A percentile compares a stretch with the other conserved stretches of the same genome.
Conservation (phyloP, 2,329 filamentous ascomycete species). For the Trichoderma koningiopsis region DNA sequence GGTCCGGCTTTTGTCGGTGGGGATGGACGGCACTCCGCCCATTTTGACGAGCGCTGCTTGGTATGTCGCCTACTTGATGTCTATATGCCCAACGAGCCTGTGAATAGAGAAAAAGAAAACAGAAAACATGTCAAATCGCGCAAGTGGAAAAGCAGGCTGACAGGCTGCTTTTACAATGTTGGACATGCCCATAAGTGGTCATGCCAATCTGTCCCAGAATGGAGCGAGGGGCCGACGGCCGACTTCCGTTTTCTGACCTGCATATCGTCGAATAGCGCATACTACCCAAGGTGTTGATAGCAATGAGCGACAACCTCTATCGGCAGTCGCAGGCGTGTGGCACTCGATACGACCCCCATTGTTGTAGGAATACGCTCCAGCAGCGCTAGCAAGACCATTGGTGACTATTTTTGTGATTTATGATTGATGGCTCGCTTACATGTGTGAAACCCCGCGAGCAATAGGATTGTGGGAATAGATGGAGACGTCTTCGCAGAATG, state of each 20-base stretch:
- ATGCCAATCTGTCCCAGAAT: background rate
- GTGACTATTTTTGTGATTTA: background rate
- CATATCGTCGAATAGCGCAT: too few species aligned
- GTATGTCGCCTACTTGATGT: background rate
- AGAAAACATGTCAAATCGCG: background rate
- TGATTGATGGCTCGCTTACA: background rate
- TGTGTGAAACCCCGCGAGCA: background rate
- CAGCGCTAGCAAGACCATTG: background rate
- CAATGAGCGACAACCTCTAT: too few species aligned
- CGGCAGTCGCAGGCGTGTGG: too few species aligned
- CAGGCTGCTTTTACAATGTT: background rate
- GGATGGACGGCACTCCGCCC: conserved; percentile 38
- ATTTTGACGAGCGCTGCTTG: conserved; percentile 25
- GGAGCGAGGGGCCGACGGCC: background rate
- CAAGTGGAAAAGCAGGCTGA: background rate
- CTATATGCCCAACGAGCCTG: too few species aligned
- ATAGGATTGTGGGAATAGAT: background rate
- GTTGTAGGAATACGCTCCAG: too few species aligned
- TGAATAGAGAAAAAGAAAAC: too few species aligned
- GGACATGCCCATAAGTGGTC: background rate
- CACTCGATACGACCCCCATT: too few species aligned
- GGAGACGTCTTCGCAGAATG: background rate
- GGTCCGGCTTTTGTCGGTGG: conserved; percentile 35
- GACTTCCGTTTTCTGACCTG: background rate
- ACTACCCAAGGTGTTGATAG: too few species aligned